phyloP scores from a whole-genome alignment of 2,329 filamentous ascomycete genomes.

The Cercospora sojina region DNA sequence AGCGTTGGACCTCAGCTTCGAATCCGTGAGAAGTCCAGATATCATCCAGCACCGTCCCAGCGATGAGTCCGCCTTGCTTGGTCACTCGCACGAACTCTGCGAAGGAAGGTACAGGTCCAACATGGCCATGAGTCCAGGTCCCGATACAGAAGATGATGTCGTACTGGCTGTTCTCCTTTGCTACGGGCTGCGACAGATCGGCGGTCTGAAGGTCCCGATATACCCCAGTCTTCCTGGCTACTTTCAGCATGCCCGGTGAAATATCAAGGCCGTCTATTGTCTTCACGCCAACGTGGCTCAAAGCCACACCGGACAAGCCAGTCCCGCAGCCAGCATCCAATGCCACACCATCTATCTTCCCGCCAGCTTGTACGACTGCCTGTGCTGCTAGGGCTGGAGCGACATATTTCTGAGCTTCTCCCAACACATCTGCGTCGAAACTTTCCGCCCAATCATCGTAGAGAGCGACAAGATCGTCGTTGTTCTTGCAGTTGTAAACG shows the following conservation, averaged over 20 bases:
- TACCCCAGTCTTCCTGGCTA: constrained; percentile 49
- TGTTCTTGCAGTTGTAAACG: constrained; percentile 40
- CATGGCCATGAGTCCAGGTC: constrained; percentile 56
- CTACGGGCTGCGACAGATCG: constrained; percentile 50
- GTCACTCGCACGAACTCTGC: constrained; percentile 53
- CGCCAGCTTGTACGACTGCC: constrained; percentile 29
- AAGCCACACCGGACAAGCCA: constrained; percentile 48
- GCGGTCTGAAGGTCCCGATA: constrained; percentile 50
- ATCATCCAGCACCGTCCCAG: constrained; percentile 53
- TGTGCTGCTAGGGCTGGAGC: constrained; percentile 44
- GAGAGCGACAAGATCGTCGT: constrained; percentile 41
- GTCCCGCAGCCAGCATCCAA: constrained; percentile 60
- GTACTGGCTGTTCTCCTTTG: constrained; percentile 44
- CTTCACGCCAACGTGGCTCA: constrained; percentile 46
- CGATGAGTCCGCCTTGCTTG: constrained; percentile 49
- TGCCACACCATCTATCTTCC: constrained; percentile 37
- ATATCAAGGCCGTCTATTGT: constrained; percentile 55
- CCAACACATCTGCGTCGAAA: constrained; percentile 45
- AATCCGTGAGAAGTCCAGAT: constrained; percentile 54
- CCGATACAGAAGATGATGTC: constrained; percentile 55
- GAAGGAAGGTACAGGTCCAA: constrained; percentile 51
- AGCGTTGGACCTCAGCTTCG: constrained; percentile 45
- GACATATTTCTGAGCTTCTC: constrained; percentile 41
- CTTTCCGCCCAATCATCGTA: constrained; percentile 50
- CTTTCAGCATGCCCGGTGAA: constrained; percentile 53